Evolutionary conservation across 345 rosid genomes (phyloP).

Genomic region (Punica granatum): DNA sequence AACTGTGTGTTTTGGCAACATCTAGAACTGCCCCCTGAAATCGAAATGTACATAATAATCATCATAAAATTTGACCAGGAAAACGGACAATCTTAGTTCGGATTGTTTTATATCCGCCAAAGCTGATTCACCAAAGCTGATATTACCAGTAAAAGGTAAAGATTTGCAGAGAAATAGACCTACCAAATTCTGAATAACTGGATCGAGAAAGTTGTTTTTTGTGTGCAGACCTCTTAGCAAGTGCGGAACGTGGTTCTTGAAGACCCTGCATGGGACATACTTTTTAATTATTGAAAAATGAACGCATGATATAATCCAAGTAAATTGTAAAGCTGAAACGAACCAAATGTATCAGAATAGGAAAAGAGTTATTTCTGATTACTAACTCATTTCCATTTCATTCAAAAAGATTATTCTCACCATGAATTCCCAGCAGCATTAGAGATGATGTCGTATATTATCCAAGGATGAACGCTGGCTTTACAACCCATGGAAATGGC

Average conservation of each 20-base stretch:
- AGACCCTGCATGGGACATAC: slow-evolving; percentile 48
- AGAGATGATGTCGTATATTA: slow-evolving; percentile 84
- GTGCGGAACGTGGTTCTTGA: slow-evolving; percentile 60
- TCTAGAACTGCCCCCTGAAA: slow-evolving; percentile 56
- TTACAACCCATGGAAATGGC: slow-evolving; percentile 72
- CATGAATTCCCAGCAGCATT: slow-evolving; percentile 99
- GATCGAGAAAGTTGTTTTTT: slow-evolving; percentile 38
- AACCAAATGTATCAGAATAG: background rate
- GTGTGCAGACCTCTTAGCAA: slow-evolving; percentile 39
- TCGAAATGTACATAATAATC: slow-evolving; percentile 7
- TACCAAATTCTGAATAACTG: slow-evolving; percentile 60
- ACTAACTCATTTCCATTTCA: background rate
- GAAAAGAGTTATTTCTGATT: background rate
- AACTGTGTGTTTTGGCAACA: slow-evolving; percentile 61
- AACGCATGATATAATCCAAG: background rate
- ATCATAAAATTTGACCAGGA: background rate
- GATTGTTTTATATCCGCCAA: background rate
- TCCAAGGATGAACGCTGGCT: slow-evolving; percentile 84
- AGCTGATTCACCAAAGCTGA: background rate
- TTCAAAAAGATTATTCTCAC: slow-evolving; percentile 30
- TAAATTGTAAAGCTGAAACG: too few relatives aligned
- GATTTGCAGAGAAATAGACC: slow-evolving; percentile 5
- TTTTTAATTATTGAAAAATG: background rate
- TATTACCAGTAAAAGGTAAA: background rate
- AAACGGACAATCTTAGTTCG: background rate